A percentile compares a stretch with the other conserved stretches of the same genome.
Evolutionary conservation across 2,329 filamentous ascomycete species (phyloP).

Genomic region (Fusarium sp.): DNA sequence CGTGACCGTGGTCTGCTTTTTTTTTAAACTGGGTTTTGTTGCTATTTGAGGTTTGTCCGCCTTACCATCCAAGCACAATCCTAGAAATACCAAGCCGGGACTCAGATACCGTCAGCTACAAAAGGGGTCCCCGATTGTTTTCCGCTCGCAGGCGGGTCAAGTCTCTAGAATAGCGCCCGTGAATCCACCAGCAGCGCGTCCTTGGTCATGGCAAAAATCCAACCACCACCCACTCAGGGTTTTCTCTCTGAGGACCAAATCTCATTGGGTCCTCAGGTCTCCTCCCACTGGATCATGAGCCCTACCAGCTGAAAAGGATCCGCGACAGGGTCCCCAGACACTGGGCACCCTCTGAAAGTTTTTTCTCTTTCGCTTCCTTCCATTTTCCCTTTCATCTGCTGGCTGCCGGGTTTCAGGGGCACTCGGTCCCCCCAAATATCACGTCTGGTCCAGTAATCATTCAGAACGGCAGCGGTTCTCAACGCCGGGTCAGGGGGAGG

Average conservation of each 20-base stretch:
- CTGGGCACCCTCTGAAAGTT: slow-evolving; percentile 14
- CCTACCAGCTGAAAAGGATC: slow-evolving; percentile 43
- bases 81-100: slow-evolving; percentile 23
- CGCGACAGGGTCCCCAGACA: slow-evolving; percentile 36
- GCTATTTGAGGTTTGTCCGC: slow-evolving; percentile 27
- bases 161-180: slow-evolving; percentile 35
- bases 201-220: slow-evolving; percentile 2
- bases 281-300: slow-evolving; percentile 15
- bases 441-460: slow-evolving; percentile 20
- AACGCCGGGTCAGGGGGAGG: slow-evolving; percentile 40
- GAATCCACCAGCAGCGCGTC: slow-evolving; percentile 30
- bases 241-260: neutral
- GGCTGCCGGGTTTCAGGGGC: slow-evolving; percentile 32
- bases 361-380: slow-evolving; percentile 1
- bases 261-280: neutral
- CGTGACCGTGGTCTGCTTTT: slow-evolving; percentile 1
- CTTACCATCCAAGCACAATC: slow-evolving; percentile 22
- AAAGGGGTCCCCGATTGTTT: slow-evolving; percentile 26
- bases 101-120: slow-evolving; percentile 6
- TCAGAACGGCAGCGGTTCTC: slow-evolving; percentile 18
- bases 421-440: slow-evolving; percentile 24
- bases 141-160: slow-evolving; percentile 26
- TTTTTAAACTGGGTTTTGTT: slow-evolving; percentile 2
- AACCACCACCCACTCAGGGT: slow-evolving; percentile 14
- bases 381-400: slow-evolving; percentile 18